Conservation (phyloP, 2,329 filamentous ascomycete genomes). For the Trichoderma semiorbis region DNA sequence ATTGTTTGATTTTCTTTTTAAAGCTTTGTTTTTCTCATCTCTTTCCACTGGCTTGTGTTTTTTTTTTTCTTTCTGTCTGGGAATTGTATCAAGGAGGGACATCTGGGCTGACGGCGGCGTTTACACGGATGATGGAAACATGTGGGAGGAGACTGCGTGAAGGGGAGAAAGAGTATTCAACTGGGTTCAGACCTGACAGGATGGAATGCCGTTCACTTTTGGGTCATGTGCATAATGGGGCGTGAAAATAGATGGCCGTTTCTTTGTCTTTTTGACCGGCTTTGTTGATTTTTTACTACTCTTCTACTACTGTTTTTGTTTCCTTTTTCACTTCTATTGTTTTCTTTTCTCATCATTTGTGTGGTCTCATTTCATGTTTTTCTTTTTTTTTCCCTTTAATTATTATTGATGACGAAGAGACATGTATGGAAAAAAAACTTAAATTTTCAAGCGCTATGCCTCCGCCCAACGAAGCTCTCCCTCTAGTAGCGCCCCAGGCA, state of each 20-base stretch:
- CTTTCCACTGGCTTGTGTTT: conserved; percentile 20
- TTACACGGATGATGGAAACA: conserved; percentile 17
- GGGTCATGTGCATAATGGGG: conserved; percentile 16
- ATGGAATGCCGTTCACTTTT: conserved; percentile 13
- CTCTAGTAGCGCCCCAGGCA: background rate
- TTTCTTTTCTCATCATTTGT: background rate
- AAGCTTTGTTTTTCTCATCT: background rate
- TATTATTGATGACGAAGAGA: background rate
- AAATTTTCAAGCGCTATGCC: conserved; percentile 4
- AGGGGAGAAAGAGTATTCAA: conserved; percentile 3
- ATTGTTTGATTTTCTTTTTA: background rate
- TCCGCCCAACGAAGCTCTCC: background rate
- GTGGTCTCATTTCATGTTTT: background rate
- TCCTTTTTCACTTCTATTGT: background rate
- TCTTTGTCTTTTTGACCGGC: background rate
- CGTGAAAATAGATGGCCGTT: conserved; percentile 12
- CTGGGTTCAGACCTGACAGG: conserved; percentile 10
- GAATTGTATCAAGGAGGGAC: conserved; percentile 18
- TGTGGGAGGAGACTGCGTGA: background rate
- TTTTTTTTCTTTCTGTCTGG: conserved; percentile 16
- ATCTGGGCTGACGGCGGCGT: conserved; percentile 27
- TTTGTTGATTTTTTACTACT: background rate
- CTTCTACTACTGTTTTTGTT: background rate
- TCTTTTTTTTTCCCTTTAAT: background rate
- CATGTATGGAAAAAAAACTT: background rate